Percentiles rank a stretch among this genome's conserved stretches.
Conservation (phyloP, 2,329 filamentous ascomycete genomes). For the Dothideomycetidae sp. region DNA sequence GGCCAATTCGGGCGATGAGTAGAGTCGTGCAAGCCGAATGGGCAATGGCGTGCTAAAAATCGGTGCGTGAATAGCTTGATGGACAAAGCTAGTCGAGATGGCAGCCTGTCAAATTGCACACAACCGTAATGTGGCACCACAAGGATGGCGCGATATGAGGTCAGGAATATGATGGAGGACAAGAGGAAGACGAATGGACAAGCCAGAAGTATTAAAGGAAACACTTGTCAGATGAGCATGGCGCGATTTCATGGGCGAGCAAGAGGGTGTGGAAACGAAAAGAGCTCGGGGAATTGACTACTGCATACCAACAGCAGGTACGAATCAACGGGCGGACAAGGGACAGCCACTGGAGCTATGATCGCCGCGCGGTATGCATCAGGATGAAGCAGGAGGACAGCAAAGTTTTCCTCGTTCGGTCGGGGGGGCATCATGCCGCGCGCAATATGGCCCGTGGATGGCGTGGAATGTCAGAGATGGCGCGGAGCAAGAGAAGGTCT, state of each 20-base stretch:
- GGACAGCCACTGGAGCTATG: slow-evolving; percentile 5
- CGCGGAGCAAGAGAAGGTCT: background rate
- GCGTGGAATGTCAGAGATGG: background rate
- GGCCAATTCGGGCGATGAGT: background rate
- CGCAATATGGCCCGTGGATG: background rate
- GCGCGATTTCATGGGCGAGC: background rate
- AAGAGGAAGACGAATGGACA: slow-evolving; percentile 3
- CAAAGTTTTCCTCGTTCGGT: background rate
- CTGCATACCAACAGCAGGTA: slow-evolving; percentile 7
- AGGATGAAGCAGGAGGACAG: background rate
- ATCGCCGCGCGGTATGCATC: slow-evolving; percentile 8
- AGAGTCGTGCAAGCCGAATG: background rate
- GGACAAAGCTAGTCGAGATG: too few relatives aligned
- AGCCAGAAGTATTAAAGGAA: background rate
- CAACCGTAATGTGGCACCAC: too few relatives aligned
- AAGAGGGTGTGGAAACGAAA: slow-evolving; percentile 7
- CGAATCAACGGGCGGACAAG: slow-evolving; percentile 7
- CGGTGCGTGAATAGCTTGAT: too few relatives aligned
- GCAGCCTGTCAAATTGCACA: too few relatives aligned
- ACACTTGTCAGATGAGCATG: background rate
- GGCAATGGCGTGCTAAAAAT: slow-evolving; percentile 1
- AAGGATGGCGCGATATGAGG: slow-evolving; percentile 8
- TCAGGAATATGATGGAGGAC: slow-evolving; percentile 8
- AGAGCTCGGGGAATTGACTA: slow-evolving; percentile 1
- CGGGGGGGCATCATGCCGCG: background rate